Evolutionary conservation across 108 stramenopile genomes (phyloP), one percentile per base, ranked within the genome.

Genomic region (Cyclotella distinguenda): DNA sequence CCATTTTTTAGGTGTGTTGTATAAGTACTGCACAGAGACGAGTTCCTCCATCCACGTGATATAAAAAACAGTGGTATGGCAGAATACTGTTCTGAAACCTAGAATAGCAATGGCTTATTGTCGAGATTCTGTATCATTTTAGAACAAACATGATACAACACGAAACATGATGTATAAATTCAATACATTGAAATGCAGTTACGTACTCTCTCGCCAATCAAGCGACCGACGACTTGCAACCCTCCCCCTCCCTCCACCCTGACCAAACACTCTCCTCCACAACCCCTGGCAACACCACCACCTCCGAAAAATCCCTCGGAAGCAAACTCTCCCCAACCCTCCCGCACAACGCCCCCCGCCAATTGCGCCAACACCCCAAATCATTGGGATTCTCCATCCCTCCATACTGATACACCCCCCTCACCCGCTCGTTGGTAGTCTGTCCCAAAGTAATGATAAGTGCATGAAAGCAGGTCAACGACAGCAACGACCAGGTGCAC

Each of bases 371-470:
- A 69, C 86, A 88, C 31, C 91, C 91, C 31, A 75, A 51, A 77
- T 93, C 86, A 47, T 72, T 82, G 0, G 60, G 55, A 74, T 93
- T 93, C 2, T 44, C 60, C 23, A 56, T 51, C 27, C 81, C 75
- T 6, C 83, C 83, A 42, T 69, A 72, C 33, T 81, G 77, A 79
- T 86, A 93, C 9, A 93, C 88, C 18, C 82, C 84, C 16, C 91
- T 70, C 2, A 93, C 91, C 12, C 84, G 47, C 69, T 93, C 91
- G 60, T 93, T 93, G 61, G 91, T 93, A 9, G 91, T 93, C 77
- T 93, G 88, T 15, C 82, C 88, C 25, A 85, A 46, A 2, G 85
- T 80, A 53, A 93, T 84, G 38, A 93, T 81, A 57, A 89, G 61
- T 35, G 74, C 88, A 73, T 93, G 91, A 61, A 86, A 93, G 56